These are phyloP conservation scores for Flaveria sonorensis DNA, from an alignment of 129 eudicot species.

Conservation along the genomic window DNA sequence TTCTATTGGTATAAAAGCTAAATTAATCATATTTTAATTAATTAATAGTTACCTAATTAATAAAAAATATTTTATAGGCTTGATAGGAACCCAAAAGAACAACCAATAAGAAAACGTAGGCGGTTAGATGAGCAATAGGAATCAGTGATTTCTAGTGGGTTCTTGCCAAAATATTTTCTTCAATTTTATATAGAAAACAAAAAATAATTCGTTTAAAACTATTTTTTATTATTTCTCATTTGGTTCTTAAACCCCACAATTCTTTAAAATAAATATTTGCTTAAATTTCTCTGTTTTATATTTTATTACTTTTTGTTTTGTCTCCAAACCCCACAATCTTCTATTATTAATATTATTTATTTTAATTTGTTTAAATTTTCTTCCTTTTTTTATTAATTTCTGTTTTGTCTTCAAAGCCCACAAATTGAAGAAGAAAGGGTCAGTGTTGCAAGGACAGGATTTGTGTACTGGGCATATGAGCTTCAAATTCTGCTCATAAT, in stretches of 20 bases:
- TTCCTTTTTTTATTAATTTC: not conserved
- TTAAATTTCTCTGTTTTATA: not conserved
- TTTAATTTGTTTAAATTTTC: not conserved
- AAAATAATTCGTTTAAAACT: slow-evolving; percentile 8
- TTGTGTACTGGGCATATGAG: slow-evolving; percentile 52
- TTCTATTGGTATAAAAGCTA: slow-evolving; percentile 34
- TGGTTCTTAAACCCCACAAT: slow-evolving; percentile 55
- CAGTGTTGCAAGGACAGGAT: slow-evolving; percentile 58
- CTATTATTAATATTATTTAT: not conserved
- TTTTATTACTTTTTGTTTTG: slow-evolving; percentile 30
- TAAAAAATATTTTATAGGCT: not conserved
- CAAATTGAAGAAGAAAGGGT: slow-evolving; percentile 50
- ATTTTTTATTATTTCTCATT: slow-evolving; percentile 23
- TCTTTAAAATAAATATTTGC: too few relatives aligned
- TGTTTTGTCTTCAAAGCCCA: slow-evolving; percentile 69
- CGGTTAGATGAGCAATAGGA: slow-evolving; percentile 93
- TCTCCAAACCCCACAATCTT: slow-evolving; percentile 60
- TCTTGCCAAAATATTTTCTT: slow-evolving; percentile 54
- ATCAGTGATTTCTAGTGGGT: slow-evolving; percentile 73
- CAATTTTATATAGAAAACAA: slow-evolving; percentile 15
- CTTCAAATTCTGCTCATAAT: slow-evolving; percentile 43
- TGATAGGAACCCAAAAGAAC: slow-evolving; percentile 35
- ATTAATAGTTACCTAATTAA: not conserved
- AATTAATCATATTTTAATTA: not conserved
- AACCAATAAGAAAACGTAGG: slow-evolving; percentile 77